phyloP scores from a whole-genome alignment of 2,329 filamentous ascomycete genomes.

The Trichoderma citrinoviride region DNA sequence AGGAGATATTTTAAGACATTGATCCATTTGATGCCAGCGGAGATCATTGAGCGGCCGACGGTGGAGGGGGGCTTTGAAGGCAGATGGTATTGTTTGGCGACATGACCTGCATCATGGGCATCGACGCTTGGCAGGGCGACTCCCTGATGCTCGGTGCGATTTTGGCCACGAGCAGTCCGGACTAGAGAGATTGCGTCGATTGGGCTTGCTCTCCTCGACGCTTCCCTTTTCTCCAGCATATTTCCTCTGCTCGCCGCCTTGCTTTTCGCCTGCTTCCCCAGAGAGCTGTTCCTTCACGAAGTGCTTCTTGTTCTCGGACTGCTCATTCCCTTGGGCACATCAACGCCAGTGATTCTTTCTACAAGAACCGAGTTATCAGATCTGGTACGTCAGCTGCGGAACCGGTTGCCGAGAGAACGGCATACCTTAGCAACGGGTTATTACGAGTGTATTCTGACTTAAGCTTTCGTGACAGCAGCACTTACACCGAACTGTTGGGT shows the following conservation, averaged over 20 bases:
- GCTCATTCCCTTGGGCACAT: background rate
- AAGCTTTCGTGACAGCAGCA: background rate
- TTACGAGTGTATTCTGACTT: background rate
- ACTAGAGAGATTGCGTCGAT: conserved; percentile 7
- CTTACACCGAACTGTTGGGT: background rate
- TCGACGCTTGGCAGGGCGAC: background rate
- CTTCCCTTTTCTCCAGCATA: conserved; percentile 1
- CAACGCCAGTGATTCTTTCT: background rate
- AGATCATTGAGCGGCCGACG: conserved; percentile 7
- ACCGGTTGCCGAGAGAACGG: background rate
- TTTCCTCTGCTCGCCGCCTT: background rate
- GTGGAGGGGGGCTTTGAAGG: background rate
- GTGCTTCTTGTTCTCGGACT: background rate
- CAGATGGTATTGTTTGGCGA: conserved; percentile 14
- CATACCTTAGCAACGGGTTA: background rate
- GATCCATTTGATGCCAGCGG: background rate
- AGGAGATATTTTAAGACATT: conserved; percentile 20
- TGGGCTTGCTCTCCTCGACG: background rate
- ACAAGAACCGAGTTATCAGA: background rate
- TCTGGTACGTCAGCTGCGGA: background rate
- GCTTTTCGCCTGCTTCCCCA: background rate
- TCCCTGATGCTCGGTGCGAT: conserved; percentile 4
- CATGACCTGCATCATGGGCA: conserved; percentile 16
- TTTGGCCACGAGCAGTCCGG: background rate
- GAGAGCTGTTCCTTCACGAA: background rate